A percentile compares a stretch with the other conserved stretches of the same genome.
These are phyloP conservation scores for Triangularia verruculosa DNA, from an alignment of 2,329 filamentous ascomycete genomes.

Conservation along the genomic window DNA sequence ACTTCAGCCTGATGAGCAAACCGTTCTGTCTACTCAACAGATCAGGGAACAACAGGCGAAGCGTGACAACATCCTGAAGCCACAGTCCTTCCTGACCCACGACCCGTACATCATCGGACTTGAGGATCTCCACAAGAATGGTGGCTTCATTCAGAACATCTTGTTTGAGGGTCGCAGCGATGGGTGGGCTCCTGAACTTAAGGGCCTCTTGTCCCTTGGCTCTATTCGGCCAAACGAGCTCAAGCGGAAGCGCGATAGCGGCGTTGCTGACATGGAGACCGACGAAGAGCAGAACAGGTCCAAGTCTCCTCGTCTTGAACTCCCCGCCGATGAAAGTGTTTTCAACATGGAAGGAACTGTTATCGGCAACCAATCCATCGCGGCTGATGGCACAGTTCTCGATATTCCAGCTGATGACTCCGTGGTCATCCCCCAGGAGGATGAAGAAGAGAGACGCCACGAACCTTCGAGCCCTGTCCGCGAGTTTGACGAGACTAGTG, in stretches of 20 bases:
- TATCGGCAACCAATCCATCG: slow-evolving; percentile 52
- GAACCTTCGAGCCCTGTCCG: slow-evolving; percentile 49
- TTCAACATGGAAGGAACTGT: slow-evolving; percentile 47
- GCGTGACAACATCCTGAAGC: slow-evolving; percentile 80
- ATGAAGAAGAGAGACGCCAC: slow-evolving; percentile 43
- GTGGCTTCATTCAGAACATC: slow-evolving; percentile 83
- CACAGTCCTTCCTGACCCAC: slow-evolving; percentile 77
- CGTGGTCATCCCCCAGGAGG: slow-evolving; percentile 42
- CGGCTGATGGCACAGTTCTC: slow-evolving; percentile 59
- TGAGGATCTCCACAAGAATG: slow-evolving; percentile 87
- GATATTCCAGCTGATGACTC: slow-evolving; percentile 63
- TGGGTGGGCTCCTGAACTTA: slow-evolving; percentile 87
- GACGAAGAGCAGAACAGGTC: slow-evolving; percentile 60
- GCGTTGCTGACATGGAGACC: slow-evolving; percentile 73
- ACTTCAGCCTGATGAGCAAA: slow-evolving; percentile 76
- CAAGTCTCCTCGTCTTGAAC: slow-evolving; percentile 67
- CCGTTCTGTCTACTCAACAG: slow-evolving; percentile 69
- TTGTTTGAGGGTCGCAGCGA: slow-evolving; percentile 76
- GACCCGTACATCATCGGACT: slow-evolving; percentile 84
- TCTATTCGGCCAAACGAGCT: slow-evolving; percentile 74
- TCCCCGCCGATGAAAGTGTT: slow-evolving; percentile 61
- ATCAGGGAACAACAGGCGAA: slow-evolving; percentile 87
- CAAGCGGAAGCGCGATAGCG: slow-evolving; percentile 92
- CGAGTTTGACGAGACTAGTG: slow-evolving; percentile 75
- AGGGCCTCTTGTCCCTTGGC: slow-evolving; percentile 86